Conservation (phyloP, 805 yeast genomes). For the Ogataea chonburiensis region DNA sequence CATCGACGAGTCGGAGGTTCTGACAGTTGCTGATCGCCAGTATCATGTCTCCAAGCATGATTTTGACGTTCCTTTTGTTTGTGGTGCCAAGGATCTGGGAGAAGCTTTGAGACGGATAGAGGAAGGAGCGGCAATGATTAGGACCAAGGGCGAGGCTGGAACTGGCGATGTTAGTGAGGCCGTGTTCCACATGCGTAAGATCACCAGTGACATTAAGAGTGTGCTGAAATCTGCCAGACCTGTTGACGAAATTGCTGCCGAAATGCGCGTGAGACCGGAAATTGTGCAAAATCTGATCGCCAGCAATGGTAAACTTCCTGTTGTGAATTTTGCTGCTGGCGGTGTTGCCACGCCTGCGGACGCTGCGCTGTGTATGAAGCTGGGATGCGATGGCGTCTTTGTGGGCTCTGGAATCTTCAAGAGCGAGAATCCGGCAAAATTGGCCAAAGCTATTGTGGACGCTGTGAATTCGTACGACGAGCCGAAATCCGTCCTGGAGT, state of each 20-base stretch:
- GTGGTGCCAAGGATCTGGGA: conserved; percentile 80
- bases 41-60: conserved; percentile 60
- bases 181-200: conserved; percentile 66
- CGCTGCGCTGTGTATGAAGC: conserved; percentile 80
- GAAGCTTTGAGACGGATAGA: conserved; percentile 75
- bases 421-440: conserved; percentile 66
- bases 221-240: conserved; percentile 39
- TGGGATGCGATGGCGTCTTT: conserved; percentile 77
- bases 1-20: conserved; percentile 81
- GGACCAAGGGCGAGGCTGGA: conserved; percentile 89
- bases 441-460: conserved; percentile 77
- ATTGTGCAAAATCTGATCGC: conserved; percentile 49
- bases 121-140: conserved; percentile 86
- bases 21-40: conserved; percentile 75
- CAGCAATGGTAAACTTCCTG: conserved; percentile 64
- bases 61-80: conserved; percentile 74
- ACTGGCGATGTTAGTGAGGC: conserved; percentile 87
- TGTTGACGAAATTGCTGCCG: conserved; percentile 50
- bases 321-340: conserved; percentile 85
- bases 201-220: conserved; percentile 53
- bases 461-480: conserved; percentile 72
- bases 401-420: conserved; percentile 81
- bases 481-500: conserved; percentile 57
- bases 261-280: conserved; percentile 58
- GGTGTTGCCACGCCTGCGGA: conserved; percentile 88